Conservation (phyloP, 768 basidiomycete species). For the Gymnopilus junonius region DNA sequence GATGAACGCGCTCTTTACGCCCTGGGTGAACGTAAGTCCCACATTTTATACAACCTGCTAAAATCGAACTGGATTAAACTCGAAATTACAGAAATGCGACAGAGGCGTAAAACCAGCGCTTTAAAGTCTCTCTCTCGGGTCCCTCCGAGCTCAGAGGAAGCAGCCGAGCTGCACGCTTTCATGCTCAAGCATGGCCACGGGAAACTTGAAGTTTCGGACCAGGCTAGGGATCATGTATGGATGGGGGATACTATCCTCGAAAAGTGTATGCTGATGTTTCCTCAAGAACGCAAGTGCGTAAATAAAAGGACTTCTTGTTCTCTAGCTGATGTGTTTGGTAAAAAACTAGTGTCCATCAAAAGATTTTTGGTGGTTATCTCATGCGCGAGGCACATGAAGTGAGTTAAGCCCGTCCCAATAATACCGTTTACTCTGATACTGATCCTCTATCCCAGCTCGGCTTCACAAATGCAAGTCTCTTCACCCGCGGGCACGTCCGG, state of each 20-base stretch:
- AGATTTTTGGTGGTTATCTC: slow-evolving; percentile 78
- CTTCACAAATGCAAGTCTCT: slow-evolving; percentile 70
- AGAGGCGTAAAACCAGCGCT: slow-evolving; percentile 54
- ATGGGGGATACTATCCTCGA: slow-evolving; percentile 78
- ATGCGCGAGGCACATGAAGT: slow-evolving; percentile 78
- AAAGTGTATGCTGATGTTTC: slow-evolving; percentile 79
- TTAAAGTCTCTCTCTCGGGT: slow-evolving; percentile 68
- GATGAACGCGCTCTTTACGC: slow-evolving; percentile 67
- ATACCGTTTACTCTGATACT: background rate
- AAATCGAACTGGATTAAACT: too few relatives aligned
- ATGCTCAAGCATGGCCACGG: slow-evolving; percentile 61
- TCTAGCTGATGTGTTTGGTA: too few relatives aligned
- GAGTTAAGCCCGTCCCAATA: slow-evolving; percentile 3
- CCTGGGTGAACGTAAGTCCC: slow-evolving; percentile 67
- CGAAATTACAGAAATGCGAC: slow-evolving; percentile 57
- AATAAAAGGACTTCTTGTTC: background rate
- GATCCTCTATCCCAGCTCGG: slow-evolving; percentile 55
- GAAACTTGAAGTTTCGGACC: slow-evolving; percentile 14
- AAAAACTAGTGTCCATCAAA: slow-evolving; percentile 85
- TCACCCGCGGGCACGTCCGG: slow-evolving; percentile 65
- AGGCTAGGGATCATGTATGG: slow-evolving; percentile 56
- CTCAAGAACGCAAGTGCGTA: slow-evolving; percentile 80
- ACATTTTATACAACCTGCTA: background rate
- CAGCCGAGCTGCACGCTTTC: slow-evolving; percentile 67
- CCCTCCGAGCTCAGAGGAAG: slow-evolving; percentile 75